Base-by-base conservation (phyloP, 2,329 filamentous ascomycete species). In the Ophiostoma sp. region DNA sequence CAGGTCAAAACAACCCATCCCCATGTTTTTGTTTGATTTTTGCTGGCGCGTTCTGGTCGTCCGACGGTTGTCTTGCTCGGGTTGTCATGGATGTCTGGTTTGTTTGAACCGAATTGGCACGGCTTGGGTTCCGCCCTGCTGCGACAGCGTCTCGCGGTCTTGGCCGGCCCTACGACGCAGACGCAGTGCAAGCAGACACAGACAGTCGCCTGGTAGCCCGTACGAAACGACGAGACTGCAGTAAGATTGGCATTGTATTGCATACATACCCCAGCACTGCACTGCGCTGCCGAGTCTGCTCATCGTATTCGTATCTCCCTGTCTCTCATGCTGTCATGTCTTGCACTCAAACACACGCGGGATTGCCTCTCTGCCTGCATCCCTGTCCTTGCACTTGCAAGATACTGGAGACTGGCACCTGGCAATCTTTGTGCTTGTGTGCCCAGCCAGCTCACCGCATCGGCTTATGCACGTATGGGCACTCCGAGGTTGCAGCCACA, bases 11-110 rank as follows among this genome's bases (percentile, higher is more conserved):
- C 18, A 58, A 58, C 27, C 52, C 27, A 58, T 27, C 18, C 52
- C 8, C 18, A 2, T 52, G 49, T 58, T 58, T 58, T 18, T 58
- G 27, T 58, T 58, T 58, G 52, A 58, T 58, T 58, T 36, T 58
- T 58, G 11, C 52, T 36, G 52, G 52, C 18, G 27, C 18, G 16
- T 52, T 52, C 18, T 52, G 47, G 18, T 52, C 27, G 27, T 27
- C 27, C 2, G 27, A 27, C 27, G 27, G 18, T 52, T 52, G 2
- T 52, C 4, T n/a, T 49, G 47, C 6, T 14, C 16, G 44, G 16
- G 2, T 47, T 47, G 12, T 47, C 2, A 18, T 52, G 27, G 2
- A 1, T 27, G 27, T 27, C 27, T 27, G 27, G 27, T 27, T 27
- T 27, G 27, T 27, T 27, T 27, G 27, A 27, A n/a, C n/a, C n/a